Evolutionary conservation across 768 basidiomycete species (phyloP).

Genomic region (Lactarius evosmus): DNA sequence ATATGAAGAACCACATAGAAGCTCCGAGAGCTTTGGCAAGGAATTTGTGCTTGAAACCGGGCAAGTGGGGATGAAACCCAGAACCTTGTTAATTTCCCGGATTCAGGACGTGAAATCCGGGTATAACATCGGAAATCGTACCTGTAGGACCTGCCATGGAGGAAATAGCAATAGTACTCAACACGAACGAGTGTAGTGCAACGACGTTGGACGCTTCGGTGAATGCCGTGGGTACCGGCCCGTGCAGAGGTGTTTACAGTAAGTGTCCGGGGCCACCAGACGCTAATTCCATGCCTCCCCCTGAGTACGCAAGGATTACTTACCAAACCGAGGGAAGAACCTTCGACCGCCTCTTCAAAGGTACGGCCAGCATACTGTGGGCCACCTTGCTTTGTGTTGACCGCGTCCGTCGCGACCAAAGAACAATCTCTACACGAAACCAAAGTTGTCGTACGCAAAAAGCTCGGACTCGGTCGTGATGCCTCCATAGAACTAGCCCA

Average conservation of each 20-base stretch:
- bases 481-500: slow-evolving; percentile 45
- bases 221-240: slow-evolving; percentile 15
- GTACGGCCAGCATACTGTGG: slow-evolving; percentile 27
- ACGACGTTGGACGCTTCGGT: neutral
- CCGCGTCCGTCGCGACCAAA: slow-evolving; percentile 31
- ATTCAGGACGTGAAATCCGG: neutral
- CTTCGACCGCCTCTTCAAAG: slow-evolving; percentile 56
- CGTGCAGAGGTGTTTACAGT: neutral
- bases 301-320: slow-evolving; percentile 18
- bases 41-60: slow-evolving; percentile 70
- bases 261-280: neutral
- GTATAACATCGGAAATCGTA: neutral
- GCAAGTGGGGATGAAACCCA: slow-evolving; percentile 89
- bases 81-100: slow-evolving; percentile 41
- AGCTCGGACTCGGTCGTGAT: slow-evolving; percentile 49
- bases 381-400: slow-evolving; percentile 19
- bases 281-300: neutral
- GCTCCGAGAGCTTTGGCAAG: slow-evolving; percentile 85
- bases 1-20: slow-evolving; percentile 98
- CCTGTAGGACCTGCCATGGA: slow-evolving; percentile 25
- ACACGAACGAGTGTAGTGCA: too few species aligned
- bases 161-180: neutral
- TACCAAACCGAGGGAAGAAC: slow-evolving; percentile 32
- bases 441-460: slow-evolving; percentile 55
- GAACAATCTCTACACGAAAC: slow-evolving; percentile 60